Base-by-base conservation (phyloP, 441 rosid species). In the Adansonia rubrostipa region DNA sequence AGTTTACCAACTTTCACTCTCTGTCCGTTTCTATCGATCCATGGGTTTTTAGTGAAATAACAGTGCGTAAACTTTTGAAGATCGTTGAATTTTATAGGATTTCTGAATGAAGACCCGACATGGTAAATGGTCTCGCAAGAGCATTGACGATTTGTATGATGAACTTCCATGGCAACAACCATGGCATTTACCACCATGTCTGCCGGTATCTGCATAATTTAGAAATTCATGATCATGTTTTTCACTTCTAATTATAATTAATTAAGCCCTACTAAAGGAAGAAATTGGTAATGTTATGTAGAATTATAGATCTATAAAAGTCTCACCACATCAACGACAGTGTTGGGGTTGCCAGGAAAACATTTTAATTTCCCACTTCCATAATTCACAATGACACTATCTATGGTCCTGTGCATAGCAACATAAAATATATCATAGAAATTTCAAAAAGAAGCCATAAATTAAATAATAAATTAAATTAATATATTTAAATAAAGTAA, bases 31-130 rank as follows among this genome's bases (percentile, higher is more conserved):
- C 73, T 66, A 53, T 85, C 61, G 2, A 65, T 78, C 84, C 82
- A 86, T 62, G 92, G 90, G 11, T 83, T 80, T 20, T 60, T 15
- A 7, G 42, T 68, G 73, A 89, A 89, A 77, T 85, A 86, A n/a
- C 15, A 19, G 10, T 42, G 8, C 0, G 13, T 56, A 5, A 60
- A 14, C 6, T 79, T 54, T n/a, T 50, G 83, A n/a, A 89, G 0
- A 19, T 10, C 68, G n/a, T n/a, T 0, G 73, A 57, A 42, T 15
- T 50, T 79, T 5, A 80, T 0, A 0, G 90, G 87, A 60, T 89
- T 87, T 54, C 28, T 84, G 0, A 48, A 14, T 4, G 73, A 76
- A 10, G 79, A 76, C n/a, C 66, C 1, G 19, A 66, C 40, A 17
- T 76, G 66, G 9, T 66, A 76, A 36, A 76, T 20, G 13, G 4